Evolutionary conservation across 352 stramenopile species (phyloP), one percentile per base, ranked within the genome.

Genomic region (Peronospora farinosa): DNA sequence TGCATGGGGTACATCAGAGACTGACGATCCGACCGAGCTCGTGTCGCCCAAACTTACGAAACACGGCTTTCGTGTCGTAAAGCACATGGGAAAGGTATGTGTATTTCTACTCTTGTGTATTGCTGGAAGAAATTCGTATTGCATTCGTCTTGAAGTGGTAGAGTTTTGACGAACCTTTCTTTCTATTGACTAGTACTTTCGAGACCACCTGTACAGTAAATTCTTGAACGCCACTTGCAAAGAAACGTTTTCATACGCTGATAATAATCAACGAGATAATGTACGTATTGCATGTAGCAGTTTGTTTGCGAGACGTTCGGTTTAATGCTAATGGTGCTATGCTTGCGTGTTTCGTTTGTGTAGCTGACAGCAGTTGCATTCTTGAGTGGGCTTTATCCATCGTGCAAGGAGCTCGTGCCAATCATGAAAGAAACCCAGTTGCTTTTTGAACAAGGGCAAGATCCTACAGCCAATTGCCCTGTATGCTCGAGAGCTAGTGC

Each of bases 31-130:
- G 36, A 56, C 35, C 3, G 76, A 87, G 53, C 55, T 70, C 48
- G 78, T 89, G 47, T 79, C 75, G 6, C 78, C 78, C n/a, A 89
- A 89, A 50, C 69, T 89, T 54, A 89, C 78, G 7, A 82, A 81
- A 43, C 78, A 89, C 63, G 78, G 78, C 40, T 84, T 72, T 46
- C 51, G 65, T 17, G 62, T 86, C 17, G 54, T 89, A 2, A 54
- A 86, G 51, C 58, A 54, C 32, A 89, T 89, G 78, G 78, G 78
- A 28, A 54, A 84, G 52, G 78, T 84, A 30, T 33, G 25, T 45
- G 15, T 43, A 16, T 3, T 32, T 32, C 5, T 7, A 12, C 28
- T n/a, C n/a, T 32, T 32, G 10, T n/a, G 7, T 3, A 2, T 3
- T 37, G 12, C 3, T 37, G 4, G 31, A 13, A 13, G 7, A 13